A percentile compares a stretch with the other conserved stretches of the same genome.
Evolutionary conservation across 1,284 basidiomycete genomes (phyloP).

Genomic region (Ustilago sp.): DNA sequence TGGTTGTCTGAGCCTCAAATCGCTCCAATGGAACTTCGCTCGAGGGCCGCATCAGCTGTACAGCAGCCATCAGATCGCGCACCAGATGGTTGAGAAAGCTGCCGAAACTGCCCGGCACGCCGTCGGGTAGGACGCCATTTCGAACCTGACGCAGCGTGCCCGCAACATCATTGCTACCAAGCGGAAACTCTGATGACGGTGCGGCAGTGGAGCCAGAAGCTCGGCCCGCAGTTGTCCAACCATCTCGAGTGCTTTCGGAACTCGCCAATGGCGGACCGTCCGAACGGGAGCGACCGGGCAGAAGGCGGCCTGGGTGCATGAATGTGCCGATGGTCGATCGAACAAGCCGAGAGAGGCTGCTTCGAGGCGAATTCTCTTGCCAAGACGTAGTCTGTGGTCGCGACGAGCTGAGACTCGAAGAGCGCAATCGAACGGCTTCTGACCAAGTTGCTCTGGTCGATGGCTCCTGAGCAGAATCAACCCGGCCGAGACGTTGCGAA

Average conservation of each 20-base stretch:
- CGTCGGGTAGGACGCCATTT: constrained; percentile 49
- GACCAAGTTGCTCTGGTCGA: constrained; percentile 1
- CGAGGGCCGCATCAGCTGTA: constrained; percentile 46
- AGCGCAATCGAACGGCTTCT: constrained; percentile 6
- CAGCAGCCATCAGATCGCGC: constrained; percentile 56
- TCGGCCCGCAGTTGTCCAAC: constrained; percentile 4
- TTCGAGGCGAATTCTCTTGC: constrained; percentile 19
- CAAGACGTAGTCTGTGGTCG: neutral
- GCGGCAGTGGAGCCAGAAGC: neutral
- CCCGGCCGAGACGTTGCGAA: constrained; percentile 17
- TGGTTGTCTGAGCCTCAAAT: constrained; percentile 21
- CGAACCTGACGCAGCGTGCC: constrained; percentile 52
- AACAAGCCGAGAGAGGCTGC: constrained; percentile 32
- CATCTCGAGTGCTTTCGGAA: constrained; percentile 4
- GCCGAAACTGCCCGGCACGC: constrained; percentile 60
- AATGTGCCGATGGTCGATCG: constrained; percentile 33
- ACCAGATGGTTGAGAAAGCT: constrained; percentile 60
- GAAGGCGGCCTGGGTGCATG: constrained; percentile 37
- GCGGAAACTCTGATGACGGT: constrained; percentile 29
- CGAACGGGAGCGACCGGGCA: constrained; percentile 17
- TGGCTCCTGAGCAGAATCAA: constrained; percentile 12
- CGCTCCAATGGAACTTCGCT: constrained; percentile 18
- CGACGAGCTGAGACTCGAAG: constrained; percentile 11
- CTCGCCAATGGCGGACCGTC: neutral
- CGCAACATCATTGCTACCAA: constrained; percentile 47